Percentiles rank a stretch among this genome's conserved stretches.
These are phyloP conservation scores for Gossypium aridum DNA, from an alignment of 441 rosid genomes.

Conservation along the genomic window DNA sequence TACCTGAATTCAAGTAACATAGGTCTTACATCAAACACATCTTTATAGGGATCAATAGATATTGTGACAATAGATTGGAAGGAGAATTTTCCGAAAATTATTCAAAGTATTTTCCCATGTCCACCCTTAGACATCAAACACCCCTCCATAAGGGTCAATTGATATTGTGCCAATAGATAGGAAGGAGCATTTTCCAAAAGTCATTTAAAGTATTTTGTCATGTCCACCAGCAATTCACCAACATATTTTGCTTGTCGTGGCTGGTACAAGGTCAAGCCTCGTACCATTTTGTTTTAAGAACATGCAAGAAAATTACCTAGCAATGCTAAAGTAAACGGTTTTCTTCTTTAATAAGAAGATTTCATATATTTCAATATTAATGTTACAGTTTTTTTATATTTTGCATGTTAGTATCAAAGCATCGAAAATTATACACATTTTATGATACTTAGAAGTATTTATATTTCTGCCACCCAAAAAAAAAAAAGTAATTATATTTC, in stretches of 20 bases:
- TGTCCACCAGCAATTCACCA: neutral
- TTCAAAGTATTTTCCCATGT: neutral
- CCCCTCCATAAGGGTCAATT: neutral
- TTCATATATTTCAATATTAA: no score
- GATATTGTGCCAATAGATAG: neutral
- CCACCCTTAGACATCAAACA: neutral
- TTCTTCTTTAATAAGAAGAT: no score
- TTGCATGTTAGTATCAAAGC: no score
- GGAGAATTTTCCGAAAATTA: neutral
- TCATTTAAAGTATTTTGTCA: neutral
- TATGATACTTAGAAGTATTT: no score
- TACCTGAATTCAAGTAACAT: neutral
- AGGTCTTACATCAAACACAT: neutral
- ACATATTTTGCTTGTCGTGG: neutral
- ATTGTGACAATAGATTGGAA: neutral
- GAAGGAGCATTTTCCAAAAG: neutral
- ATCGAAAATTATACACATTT: no score
- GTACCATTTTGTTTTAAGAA: no score
- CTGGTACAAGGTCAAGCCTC: neutral
- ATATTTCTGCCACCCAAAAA: no score
- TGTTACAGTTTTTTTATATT: no score
- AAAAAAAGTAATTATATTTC: no score
- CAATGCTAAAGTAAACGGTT: no score
- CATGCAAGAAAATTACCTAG: no score
- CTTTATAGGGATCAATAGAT: neutral